Percentiles rank a stretch among this genome's conserved stretches.
Evolutionary conservation across 2,329 filamentous ascomycete genomes (phyloP).

Genomic region (Neobulgaria alba): DNA sequence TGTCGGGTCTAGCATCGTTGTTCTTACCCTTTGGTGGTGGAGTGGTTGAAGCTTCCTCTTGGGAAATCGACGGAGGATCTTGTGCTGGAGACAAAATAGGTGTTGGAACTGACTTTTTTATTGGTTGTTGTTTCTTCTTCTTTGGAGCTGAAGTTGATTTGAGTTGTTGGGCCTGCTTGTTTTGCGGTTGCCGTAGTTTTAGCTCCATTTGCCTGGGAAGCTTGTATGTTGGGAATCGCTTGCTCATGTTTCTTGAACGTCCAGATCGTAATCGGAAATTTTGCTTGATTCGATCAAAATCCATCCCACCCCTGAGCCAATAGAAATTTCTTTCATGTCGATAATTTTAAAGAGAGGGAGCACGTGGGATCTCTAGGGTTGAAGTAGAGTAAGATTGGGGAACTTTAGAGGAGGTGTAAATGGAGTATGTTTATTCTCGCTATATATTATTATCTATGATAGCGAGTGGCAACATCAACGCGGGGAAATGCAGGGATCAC

Average conservation of each 20-base stretch:
- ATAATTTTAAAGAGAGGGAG: too few relatives aligned
- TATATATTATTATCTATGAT: too few relatives aligned
- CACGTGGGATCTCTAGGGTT: too few relatives aligned
- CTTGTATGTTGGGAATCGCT: slow-evolving; percentile 3
- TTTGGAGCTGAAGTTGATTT: not conserved
- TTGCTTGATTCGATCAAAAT: slow-evolving; percentile 6
- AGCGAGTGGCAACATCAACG: too few relatives aligned
- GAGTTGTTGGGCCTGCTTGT: not conserved
- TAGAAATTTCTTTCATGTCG: too few relatives aligned
- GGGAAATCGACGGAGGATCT: not conserved
- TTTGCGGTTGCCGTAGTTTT: not conserved
- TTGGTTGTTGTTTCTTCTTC: not conserved
- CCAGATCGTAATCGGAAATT: slow-evolving; percentile 4
- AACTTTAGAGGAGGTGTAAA: too few relatives aligned
- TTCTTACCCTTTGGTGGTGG: too few relatives aligned
- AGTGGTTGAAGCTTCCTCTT: not conserved
- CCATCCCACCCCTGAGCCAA: too few relatives aligned
- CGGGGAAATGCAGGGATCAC: too few relatives aligned
- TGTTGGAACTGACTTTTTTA: not conserved
- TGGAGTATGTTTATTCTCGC: too few relatives aligned
- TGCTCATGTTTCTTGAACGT: slow-evolving; percentile 3
- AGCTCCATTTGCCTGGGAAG: not conserved
- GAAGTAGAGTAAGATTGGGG: too few relatives aligned
- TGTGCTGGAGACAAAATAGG: not conserved
- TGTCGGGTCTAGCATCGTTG: too few relatives aligned